These are phyloP conservation scores for Rossbeevera mucosa DNA, from an alignment of 768 basidiomycete species.

Conservation along the genomic window DNA sequence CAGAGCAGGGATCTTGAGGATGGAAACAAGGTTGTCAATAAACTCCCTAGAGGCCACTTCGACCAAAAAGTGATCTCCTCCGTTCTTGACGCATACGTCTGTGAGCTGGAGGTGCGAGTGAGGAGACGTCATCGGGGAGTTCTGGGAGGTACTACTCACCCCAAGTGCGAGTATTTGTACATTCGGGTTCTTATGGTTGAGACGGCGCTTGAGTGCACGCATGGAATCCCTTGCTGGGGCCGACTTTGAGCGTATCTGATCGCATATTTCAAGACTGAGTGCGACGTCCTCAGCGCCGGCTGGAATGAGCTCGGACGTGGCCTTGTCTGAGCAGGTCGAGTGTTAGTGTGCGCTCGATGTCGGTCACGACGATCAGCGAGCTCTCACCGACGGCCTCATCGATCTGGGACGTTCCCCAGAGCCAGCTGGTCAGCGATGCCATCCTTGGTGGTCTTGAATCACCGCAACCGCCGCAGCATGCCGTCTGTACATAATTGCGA, in stretches of 20 bases:
- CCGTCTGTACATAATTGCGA: slow-evolving; percentile 11
- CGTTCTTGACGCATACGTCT: slow-evolving; percentile 95
- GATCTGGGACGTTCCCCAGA: slow-evolving; percentile 80
- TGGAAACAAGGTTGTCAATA: slow-evolving; percentile 87
- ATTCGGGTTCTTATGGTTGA: slow-evolving; percentile 94
- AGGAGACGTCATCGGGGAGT: background rate
- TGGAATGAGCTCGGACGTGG: slow-evolving; percentile 87
- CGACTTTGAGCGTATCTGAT: slow-evolving; percentile 91
- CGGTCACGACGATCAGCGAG: slow-evolving; percentile 1
- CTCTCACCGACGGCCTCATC: slow-evolving; percentile 76
- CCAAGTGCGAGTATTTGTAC: slow-evolving; percentile 84
- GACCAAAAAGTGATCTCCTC: slow-evolving; percentile 83
- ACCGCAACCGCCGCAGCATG: slow-evolving; percentile 17
- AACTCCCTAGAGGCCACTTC: slow-evolving; percentile 89
- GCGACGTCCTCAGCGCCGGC: slow-evolving; percentile 86
- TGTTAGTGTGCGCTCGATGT: slow-evolving; percentile 9
- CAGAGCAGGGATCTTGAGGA: slow-evolving; percentile 73
- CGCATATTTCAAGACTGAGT: slow-evolving; percentile 91
- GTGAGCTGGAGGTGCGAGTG: slow-evolving; percentile 51
- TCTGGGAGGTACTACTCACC: slow-evolving; percentile 52
- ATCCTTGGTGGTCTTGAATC: slow-evolving; percentile 32
- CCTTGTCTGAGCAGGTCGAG: slow-evolving; percentile 65
- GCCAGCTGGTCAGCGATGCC: slow-evolving; percentile 61
- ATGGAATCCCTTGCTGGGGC: slow-evolving; percentile 82
- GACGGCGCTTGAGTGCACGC: slow-evolving; percentile 79